These are phyloP conservation scores for Scheffersomyces cryptocercus DNA, from an alignment of 1,139 yeast species.

Conservation along the genomic window DNA sequence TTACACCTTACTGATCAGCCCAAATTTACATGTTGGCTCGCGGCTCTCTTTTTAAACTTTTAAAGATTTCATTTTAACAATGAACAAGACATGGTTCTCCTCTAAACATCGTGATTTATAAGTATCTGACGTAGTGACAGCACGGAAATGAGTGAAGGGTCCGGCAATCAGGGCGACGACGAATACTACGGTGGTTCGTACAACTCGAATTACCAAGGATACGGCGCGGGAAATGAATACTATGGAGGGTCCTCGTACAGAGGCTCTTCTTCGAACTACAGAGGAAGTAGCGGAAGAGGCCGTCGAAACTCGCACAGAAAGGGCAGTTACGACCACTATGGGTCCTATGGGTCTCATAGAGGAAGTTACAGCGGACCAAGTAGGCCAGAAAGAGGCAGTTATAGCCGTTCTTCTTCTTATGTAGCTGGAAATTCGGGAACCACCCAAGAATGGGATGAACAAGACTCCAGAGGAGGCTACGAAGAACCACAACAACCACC, in stretches of 20 bases:
- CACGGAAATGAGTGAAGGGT: neutral
- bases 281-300: slow-evolving; percentile 9
- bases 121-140: too few species aligned
- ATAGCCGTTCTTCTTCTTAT: too few species aligned
- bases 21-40: too few species aligned
- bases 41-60: too few species aligned
- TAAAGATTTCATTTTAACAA: too few species aligned
- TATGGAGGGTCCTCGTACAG: slow-evolving; percentile 5
- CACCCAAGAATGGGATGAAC: too few species aligned
- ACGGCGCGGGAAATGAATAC: slow-evolving; percentile 3
- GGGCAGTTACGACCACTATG: slow-evolving; percentile 7
- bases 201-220: neutral
- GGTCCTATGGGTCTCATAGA: slow-evolving; percentile 2
- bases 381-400: neutral
- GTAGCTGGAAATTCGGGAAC: too few species aligned
- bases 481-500: slow-evolving; percentile 1
- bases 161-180: neutral
- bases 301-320: slow-evolving; percentile 5
- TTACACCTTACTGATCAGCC: too few species aligned
- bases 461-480: slow-evolving; percentile 18
- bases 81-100: too few species aligned
- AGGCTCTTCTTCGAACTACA: slow-evolving; percentile 1
- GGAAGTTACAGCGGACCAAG: slow-evolving; percentile 6
- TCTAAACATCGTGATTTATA: too few species aligned
- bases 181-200: neutral